Evolutionary conservation across 2,329 filamentous ascomycete genomes (phyloP).

Genomic region (Diaporthe ilicicola): DNA sequence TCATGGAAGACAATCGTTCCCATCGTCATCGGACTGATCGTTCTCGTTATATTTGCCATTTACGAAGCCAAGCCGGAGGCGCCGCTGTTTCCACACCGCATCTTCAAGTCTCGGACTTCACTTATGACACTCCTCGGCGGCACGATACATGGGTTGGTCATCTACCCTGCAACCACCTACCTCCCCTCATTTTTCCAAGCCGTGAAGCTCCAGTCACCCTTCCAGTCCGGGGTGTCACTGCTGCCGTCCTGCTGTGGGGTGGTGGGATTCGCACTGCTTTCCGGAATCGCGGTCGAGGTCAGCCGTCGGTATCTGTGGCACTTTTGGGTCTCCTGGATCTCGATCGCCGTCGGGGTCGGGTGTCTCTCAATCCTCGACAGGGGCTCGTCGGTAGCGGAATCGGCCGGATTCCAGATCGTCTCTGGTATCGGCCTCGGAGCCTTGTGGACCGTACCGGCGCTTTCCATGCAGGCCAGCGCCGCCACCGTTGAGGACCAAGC

Average conservation of each 20-base stretch:
- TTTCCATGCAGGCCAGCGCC: constrained; percentile 47
- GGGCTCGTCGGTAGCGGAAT: constrained; percentile 34
- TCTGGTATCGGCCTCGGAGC: constrained; percentile 33
- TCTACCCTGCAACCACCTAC: constrained; percentile 43
- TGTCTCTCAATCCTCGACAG: constrained; percentile 34
- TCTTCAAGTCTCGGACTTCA: constrained; percentile 41
- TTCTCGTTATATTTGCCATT: constrained; percentile 41
- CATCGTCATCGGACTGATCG: constrained; percentile 40
- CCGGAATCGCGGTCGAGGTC: constrained; percentile 14
- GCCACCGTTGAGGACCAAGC: constrained; percentile 45
- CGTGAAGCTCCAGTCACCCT: constrained; percentile 40
- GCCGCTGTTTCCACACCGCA: constrained; percentile 44
- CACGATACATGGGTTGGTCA: constrained; percentile 43
- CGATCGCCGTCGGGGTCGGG: constrained; percentile 37
- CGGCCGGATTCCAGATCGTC: constrained; percentile 40
- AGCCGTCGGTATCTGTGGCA: constrained; percentile 34
- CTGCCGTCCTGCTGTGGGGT: constrained; percentile 38
- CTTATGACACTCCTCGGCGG: constrained; percentile 37
- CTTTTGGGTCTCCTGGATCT: constrained; percentile 38
- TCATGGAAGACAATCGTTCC: constrained; percentile 46
- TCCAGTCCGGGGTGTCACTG: constrained; percentile 41
- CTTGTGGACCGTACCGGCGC: constrained; percentile 34
- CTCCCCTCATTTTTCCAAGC: constrained; percentile 47
- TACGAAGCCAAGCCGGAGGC: constrained; percentile 41
- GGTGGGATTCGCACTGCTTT: constrained; percentile 23